Evolutionary conservation across 176 grass and related monocot genomes (phyloP).

Genomic region (Hyparrhenia diplandra): DNA sequence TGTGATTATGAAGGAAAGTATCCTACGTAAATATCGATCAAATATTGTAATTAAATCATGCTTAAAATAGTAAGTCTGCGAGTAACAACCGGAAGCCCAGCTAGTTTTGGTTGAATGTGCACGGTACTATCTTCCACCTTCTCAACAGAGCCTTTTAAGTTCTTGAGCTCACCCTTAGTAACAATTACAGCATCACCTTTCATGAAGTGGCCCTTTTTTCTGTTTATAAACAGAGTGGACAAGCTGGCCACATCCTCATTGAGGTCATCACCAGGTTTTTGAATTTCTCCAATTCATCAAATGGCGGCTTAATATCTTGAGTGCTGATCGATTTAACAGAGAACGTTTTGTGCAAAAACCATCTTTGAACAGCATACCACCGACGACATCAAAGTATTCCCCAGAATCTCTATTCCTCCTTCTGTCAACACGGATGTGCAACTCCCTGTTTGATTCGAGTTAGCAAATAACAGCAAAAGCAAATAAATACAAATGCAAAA

Average conservation of each 20-base stretch:
- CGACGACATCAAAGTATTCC: constrained; percentile 67
- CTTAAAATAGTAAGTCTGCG: not conserved
- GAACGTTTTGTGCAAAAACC: constrained; percentile 71
- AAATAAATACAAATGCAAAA: constrained; percentile 15
- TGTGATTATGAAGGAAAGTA: constrained; percentile 26
- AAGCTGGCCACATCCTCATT: constrained; percentile 66
- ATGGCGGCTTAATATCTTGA: constrained; percentile 59
- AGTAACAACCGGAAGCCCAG: constrained; percentile 55
- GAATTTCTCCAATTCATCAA: constrained; percentile 88
- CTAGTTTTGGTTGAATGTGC: constrained; percentile 59
- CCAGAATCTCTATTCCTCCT: constrained; percentile 63
- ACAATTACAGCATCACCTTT: constrained; percentile 89
- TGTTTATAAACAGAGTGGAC: constrained; percentile 75
- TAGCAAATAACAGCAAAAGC: too few relatives aligned
- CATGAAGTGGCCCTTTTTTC: constrained; percentile 85
- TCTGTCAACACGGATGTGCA: constrained; percentile 59
- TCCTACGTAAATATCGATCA: not conserved
- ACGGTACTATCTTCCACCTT: constrained; percentile 79
- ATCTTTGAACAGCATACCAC: constrained; percentile 70
- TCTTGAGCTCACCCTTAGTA: constrained; percentile 63
- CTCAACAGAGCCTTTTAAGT: constrained; percentile 72
- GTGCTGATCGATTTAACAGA: constrained; percentile 72
- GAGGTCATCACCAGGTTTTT: constrained; percentile 60
- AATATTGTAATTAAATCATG: not conserved
- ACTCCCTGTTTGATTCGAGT: constrained; percentile 44